phyloP scores from a whole-genome alignment of 2,329 filamentous ascomycete genomes.

The Coleophoma cylindrospora region DNA sequence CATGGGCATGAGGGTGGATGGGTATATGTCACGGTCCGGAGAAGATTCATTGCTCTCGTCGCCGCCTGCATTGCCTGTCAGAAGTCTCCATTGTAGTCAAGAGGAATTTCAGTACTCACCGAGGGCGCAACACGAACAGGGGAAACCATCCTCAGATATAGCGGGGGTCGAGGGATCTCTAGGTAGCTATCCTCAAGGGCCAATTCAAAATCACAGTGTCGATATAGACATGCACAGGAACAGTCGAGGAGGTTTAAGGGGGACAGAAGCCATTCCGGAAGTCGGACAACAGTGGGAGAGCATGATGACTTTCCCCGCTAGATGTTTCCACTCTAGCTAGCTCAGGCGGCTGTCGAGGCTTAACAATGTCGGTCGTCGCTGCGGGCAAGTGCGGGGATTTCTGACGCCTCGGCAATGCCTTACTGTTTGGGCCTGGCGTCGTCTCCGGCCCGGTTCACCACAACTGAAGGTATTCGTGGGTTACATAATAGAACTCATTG shows the following conservation, averaged over 20 bases:
- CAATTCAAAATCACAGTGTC: too few species aligned
- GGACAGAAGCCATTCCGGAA: neutral
- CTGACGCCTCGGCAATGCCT: neutral
- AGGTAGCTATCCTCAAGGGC: neutral
- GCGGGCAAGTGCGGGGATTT: conserved; percentile 4
- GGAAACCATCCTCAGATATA: conserved; percentile 12
- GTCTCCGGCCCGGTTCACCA: too few species aligned
- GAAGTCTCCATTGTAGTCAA: neutral
- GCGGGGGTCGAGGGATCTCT: neutral
- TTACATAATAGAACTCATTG: too few species aligned
- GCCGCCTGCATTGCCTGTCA: conserved; percentile 37
- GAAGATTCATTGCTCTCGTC: conserved; percentile 62
- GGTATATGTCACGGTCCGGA: conserved; percentile 86
- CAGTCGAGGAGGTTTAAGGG: neutral
- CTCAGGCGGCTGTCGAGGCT: neutral
- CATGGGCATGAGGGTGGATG: conserved; percentile 88
- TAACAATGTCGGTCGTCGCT: conserved; percentile 3
- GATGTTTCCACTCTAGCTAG: neutral
- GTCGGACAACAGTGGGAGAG: neutral
- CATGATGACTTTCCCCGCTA: neutral
- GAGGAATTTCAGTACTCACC: conserved; percentile 9
- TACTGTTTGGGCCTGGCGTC: too few species aligned
- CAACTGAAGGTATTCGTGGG: too few species aligned
- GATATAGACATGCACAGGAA: too few species aligned
- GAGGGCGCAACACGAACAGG: conserved; percentile 23